Evolutionary conservation across 2,329 filamentous ascomycete species (phyloP).

Genomic region (Clathrospora elynae): DNA sequence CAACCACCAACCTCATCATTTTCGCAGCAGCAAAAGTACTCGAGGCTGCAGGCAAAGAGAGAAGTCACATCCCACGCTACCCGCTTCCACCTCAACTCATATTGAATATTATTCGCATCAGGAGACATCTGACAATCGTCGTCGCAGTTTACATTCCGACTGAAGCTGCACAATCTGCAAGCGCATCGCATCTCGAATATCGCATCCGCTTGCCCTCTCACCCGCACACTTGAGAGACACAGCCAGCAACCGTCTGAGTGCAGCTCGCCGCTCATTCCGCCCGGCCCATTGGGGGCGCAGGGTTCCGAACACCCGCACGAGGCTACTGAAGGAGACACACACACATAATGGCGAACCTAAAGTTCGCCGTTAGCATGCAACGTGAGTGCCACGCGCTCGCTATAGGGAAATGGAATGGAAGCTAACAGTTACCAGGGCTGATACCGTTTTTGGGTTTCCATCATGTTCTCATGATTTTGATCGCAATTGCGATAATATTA

Average conservation of each 20-base stretch:
- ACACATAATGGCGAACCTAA: slow-evolving; percentile 54
- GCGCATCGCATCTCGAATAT: slow-evolving; percentile 21
- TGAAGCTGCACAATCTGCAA: slow-evolving; percentile 35
- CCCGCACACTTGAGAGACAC: slow-evolving; percentile 27
- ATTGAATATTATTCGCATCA: slow-evolving; percentile 24
- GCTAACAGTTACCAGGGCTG: slow-evolving; percentile 53
- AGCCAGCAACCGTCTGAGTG: slow-evolving; percentile 33
- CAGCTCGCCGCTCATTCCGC: slow-evolving; percentile 39
- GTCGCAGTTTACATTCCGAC: slow-evolving; percentile 42
- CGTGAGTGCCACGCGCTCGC: slow-evolving; percentile 39
- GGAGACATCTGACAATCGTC: slow-evolving; percentile 40
- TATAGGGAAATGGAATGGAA: slow-evolving; percentile 20
- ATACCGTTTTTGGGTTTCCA: slow-evolving; percentile 70
- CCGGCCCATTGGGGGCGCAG: slow-evolving; percentile 52
- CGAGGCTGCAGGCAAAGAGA: slow-evolving; percentile 34
- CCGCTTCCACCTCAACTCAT: slow-evolving; percentile 31
- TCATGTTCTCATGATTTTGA: slow-evolving; percentile 96
- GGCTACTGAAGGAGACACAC: slow-evolving; percentile 31
- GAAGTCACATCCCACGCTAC: slow-evolving; percentile 43
- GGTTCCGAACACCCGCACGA: slow-evolving; percentile 36
- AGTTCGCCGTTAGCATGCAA: slow-evolving; percentile 59
- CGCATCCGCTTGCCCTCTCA: slow-evolving; percentile 24
- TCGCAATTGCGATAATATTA: slow-evolving; percentile 90
- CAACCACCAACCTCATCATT: slow-evolving; percentile 41
- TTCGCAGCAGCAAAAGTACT: slow-evolving; percentile 41